Percentiles rank a stretch among this genome's conserved stretches.
Conservation (phyloP, 78 protist species). For the Creolimax fragrantissima region DNA sequence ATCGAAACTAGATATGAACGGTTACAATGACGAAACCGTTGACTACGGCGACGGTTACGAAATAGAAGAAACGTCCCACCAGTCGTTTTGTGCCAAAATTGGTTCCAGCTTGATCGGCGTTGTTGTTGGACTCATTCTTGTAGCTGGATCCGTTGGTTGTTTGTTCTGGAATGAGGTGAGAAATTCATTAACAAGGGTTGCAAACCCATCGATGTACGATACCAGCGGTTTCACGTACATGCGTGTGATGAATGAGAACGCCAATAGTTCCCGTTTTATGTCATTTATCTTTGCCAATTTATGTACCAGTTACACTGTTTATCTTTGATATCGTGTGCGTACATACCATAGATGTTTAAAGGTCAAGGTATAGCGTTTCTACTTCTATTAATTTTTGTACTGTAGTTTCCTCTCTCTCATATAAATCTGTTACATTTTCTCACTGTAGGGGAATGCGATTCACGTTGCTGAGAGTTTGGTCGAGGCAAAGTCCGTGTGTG, state of each 20-base stretch:
- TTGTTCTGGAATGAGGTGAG: not conserved
- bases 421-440: not conserved
- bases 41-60: not conserved
- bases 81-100: not conserved
- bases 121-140: not conserved
- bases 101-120: not conserved
- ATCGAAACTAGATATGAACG: too few relatives aligned
- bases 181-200: too few relatives aligned
- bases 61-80: not conserved
- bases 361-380: not conserved
- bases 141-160: not conserved
- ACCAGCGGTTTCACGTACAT: too few relatives aligned
- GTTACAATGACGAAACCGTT: not conserved
- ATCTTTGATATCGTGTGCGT: too few relatives aligned
- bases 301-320: too few relatives aligned
- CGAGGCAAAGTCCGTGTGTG: not conserved
- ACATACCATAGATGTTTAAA: too few relatives aligned
- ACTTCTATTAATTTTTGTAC: not conserved
- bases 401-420: not conserved
- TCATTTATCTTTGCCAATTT: too few relatives aligned
- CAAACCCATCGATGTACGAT: too few relatives aligned
- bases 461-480: not conserved
- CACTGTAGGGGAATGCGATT: not conserved
- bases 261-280: too few relatives aligned
- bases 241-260: too few relatives aligned